These are phyloP conservation scores for Pythium aphanidermatum DNA, from an alignment of 352 stramenopile genomes.

Conservation along the genomic window DNA sequence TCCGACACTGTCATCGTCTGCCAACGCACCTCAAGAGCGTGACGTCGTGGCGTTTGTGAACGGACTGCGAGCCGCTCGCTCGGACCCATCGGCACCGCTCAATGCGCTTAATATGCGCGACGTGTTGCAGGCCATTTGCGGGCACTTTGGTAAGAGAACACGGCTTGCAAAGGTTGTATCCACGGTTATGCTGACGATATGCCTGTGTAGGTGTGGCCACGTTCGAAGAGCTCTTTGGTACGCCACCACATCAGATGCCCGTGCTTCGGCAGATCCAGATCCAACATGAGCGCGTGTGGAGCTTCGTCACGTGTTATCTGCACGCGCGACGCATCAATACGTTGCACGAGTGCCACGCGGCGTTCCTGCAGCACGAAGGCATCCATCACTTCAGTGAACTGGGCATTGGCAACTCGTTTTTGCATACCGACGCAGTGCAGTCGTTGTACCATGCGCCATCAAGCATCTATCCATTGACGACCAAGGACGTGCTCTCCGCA, in stretches of 20 bases:
- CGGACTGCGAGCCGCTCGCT: conserved; percentile 39
- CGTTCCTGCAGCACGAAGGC: conserved; percentile 62
- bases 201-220: conserved; percentile 30
- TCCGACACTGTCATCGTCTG: neutral
- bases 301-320: conserved; percentile 71
- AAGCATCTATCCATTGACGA: conserved; percentile 49
- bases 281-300: conserved; percentile 73
- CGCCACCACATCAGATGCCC: conserved; percentile 35
- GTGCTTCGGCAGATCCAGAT: conserved; percentile 49
- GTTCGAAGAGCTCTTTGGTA: conserved; percentile 51
- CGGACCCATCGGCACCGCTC: conserved; percentile 35
- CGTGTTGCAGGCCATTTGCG: conserved; percentile 47
- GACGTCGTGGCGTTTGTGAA: conserved; percentile 64
- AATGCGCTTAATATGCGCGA: conserved; percentile 48
- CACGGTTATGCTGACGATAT: neutral
- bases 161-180: neutral
- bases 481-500: conserved; percentile 53
- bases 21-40: conserved; percentile 20
- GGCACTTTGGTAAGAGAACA: conserved; percentile 34
- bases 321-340: conserved; percentile 69
- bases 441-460: conserved; percentile 43
- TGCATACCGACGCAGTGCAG: conserved; percentile 76
- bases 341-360: conserved; percentile 62
- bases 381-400: conserved; percentile 58
- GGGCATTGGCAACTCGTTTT: conserved; percentile 75